Evolutionary conservation across 164 flowering plant genomes (phyloP), one percentile per base, ranked within the genome.

Genomic region (Dillenia turbinata): DNA sequence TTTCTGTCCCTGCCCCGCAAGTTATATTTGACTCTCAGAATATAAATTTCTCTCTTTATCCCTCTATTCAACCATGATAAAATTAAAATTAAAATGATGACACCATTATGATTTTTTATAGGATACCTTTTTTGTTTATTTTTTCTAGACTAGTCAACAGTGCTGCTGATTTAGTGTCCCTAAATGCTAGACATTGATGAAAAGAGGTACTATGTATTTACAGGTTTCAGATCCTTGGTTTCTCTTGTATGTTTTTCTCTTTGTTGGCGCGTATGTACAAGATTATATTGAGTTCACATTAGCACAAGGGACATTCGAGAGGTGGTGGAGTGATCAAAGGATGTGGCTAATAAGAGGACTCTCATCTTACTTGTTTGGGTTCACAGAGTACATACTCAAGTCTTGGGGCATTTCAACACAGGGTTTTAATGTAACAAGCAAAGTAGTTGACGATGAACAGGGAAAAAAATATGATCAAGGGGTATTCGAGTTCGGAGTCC

Each of bases 241-340:
- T 60, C 61, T 67, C 49, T n/a, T 83, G 43, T 84, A 91, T 51
- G 61, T 52, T 0, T 87, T 81, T 59, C 81, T 92, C 6, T 71
- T 83, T 63, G 9, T 80, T 2, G 89, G 86, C 2, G 77, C 92
- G 0, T 82, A 87, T 46, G 77, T 26, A 48, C 84, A 87, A 75
- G 95, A 92, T 60, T 17, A 63, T 5, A 1, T 75, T 0, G 98
- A 89, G 1, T 82, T 71, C 63, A 9, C 71, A 0, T 16, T 75
- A 1, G 70, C 19, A 0, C 76, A 75, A 22, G 78, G 79, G 8
- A 74, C 83, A 1, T 10, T 78, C 24, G 59, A 24, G 51, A 68
- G 70, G 55, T 92, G 98, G 98, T 86, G 90, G 90, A 91, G 63
- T 47, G 84, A 79, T 44, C 94, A 89, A 52, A 77, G 96, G 59